These are phyloP conservation scores for Cryphonectria parasitica DNA, from an alignment of 2,329 filamentous ascomycete species.

Conservation along the genomic window DNA sequence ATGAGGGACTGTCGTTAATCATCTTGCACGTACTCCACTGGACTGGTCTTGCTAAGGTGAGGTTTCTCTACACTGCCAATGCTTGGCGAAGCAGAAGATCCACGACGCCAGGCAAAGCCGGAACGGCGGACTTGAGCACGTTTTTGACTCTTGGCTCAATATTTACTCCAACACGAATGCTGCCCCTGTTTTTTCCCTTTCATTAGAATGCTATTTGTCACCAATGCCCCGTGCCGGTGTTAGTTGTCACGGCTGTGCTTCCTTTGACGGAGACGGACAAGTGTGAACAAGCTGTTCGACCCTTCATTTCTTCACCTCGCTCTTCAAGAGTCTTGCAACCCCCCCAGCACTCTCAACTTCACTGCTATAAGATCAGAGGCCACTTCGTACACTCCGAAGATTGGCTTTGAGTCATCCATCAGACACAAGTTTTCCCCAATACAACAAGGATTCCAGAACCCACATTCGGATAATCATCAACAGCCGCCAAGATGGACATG, in stretches of 20 bases:
- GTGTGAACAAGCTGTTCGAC: no score
- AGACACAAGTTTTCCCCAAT: background rate
- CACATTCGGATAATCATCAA: background rate
- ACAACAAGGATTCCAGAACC: background rate
- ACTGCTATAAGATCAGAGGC: background rate
- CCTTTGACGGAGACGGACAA: background rate
- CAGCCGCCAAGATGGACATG: slow-evolving; percentile 25
- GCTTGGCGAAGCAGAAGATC: slow-evolving; percentile 1
- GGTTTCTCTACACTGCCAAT: background rate
- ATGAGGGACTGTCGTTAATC: background rate
- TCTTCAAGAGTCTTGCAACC: no score
- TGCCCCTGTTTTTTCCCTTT: no score
- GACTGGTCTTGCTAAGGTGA: background rate
- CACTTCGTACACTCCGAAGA: no score
- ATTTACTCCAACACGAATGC: background rate
- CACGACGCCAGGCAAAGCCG: slow-evolving; percentile 11
- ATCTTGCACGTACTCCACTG: background rate
- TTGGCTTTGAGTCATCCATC: background rate
- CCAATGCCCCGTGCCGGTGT: background rate
- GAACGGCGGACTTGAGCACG: slow-evolving; percentile 20
- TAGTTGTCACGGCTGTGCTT: background rate
- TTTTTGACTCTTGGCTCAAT: slow-evolving; percentile 24
- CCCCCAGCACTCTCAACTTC: background rate
- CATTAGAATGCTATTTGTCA: background rate
- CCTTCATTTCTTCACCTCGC: no score